Conservation (phyloP, 768 basidiomycete genomes). For the Galerina sulciceps region DNA sequence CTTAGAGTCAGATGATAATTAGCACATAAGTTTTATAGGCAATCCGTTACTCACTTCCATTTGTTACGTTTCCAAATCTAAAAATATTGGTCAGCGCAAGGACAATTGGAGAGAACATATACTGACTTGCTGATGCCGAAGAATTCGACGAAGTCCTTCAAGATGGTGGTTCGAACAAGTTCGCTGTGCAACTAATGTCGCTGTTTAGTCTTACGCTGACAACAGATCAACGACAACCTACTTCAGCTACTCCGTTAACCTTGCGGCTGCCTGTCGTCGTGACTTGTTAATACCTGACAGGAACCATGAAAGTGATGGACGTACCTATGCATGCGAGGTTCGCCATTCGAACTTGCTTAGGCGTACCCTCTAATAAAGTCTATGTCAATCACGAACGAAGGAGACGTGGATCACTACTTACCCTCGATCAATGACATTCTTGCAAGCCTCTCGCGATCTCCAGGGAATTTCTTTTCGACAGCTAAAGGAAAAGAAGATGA, state of each 20-base stretch:
- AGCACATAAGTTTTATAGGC: background rate
- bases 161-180: conserved; percentile 80
- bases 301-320: conserved; percentile 18
- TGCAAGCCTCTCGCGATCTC: conserved; percentile 76
- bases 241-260: conserved; percentile 96
- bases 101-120: background rate
- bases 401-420: conserved; percentile 20
- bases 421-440: conserved; percentile 96
- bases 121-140: conserved; percentile 82
- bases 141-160: conserved; percentile 94
- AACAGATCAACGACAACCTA: conserved; percentile 23
- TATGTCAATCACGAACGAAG: background rate
- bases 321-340: conserved; percentile 84
- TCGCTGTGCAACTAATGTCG: conserved; percentile 78
- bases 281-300: background rate
- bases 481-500: conserved; percentile 38
- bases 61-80: conserved; percentile 89
- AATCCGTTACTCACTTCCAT: conserved; percentile 70
- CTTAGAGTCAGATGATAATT: conserved; percentile 31
- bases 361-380: conserved; percentile 70
- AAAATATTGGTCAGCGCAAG: background rate
- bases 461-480: conserved; percentile 90
- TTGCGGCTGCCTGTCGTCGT: conserved; percentile 63
- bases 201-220: background rate
- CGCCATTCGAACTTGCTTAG: conserved; percentile 90